These are phyloP conservation scores for Geotrichum macrosporum DNA, from an alignment of 1,139 yeast species.

Conservation along the genomic window DNA sequence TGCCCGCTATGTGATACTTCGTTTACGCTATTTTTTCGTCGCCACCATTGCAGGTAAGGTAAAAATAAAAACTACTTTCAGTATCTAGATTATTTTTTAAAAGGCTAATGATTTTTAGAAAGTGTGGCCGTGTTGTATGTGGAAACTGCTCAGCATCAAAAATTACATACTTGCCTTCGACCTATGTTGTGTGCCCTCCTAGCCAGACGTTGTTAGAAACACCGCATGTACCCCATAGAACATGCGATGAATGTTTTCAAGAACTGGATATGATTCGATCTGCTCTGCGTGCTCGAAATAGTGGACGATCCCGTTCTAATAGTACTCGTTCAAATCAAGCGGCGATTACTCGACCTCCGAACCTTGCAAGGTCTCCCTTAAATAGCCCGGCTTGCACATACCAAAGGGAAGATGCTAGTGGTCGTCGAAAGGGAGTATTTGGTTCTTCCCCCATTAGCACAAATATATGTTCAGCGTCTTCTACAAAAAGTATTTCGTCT, in stretches of 20 bases:
- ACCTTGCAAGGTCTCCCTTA: too few species aligned
- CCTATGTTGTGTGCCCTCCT: slow-evolving; percentile 48
- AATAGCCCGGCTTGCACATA: too few species aligned
- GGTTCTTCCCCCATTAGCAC: too few species aligned
- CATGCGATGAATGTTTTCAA: slow-evolving; percentile 67
- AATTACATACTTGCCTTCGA: slow-evolving; percentile 45
- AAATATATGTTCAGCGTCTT: too few species aligned
- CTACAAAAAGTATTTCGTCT: too few species aligned
- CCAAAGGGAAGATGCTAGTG: too few species aligned
- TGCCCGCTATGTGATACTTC: slow-evolving; percentile 59
- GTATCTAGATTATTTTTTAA: too few species aligned
- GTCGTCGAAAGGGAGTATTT: too few species aligned
- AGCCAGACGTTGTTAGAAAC: slow-evolving; percentile 45
- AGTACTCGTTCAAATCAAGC: neutral
- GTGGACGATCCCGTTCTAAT: neutral
- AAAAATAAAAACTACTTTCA: too few species aligned
- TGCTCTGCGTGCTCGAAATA: slow-evolving; percentile 23
- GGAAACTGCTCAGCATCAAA: slow-evolving; percentile 53
- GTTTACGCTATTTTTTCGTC: slow-evolving; percentile 65
- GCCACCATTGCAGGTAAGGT: slow-evolving; percentile 55
- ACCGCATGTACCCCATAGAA: slow-evolving; percentile 47
- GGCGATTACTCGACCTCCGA: neutral
- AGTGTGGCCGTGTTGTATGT: slow-evolving; percentile 76
- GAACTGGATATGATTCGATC: slow-evolving; percentile 55
- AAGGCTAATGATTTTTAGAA: too few species aligned